Evolutionary conservation across 495 filamentous ascomycete genomes (phyloP), one percentile per base, ranked within the genome.

Genomic region (Aspergillus taichungensis): DNA sequence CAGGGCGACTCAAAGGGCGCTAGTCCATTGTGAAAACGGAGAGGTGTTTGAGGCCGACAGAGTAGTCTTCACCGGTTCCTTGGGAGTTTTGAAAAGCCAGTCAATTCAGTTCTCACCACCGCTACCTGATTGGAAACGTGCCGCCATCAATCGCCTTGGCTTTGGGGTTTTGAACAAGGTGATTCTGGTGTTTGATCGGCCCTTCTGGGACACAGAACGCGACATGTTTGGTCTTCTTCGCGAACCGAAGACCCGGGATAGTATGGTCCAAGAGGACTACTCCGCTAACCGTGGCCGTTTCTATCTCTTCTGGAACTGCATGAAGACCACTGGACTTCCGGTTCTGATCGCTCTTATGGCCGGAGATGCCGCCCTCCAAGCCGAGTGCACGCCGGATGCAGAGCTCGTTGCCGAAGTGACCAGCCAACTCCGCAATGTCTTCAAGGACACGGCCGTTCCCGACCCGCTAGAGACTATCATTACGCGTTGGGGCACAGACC

Each of bases 161-260:
- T 99, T 94, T 60, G 92, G 92, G 1, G 73, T 92, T 35, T 71
- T 99, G 55, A 99, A 99, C 72, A 99, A 99, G 57, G 81, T 96
- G 18, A 79, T 97, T 12, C 67, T 99, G 27, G 87, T 95, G 1
- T 99, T 94, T 63, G 77, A 89, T 27, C 67, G 84, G 62, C 71
- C 86, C 1, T 99, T 99, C 67, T 99, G 92, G 92, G 87, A 96
- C 55, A 72, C 80, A n/a, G 75, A 82, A 44, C 77, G 84, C 41
- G 90, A 99, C 58, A 95, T 99, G 66, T 96, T 97, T 56, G 92
- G 92, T 6, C 77, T 95, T 29, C 72, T 97, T 29, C 79, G 90
- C 24, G 82, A 87, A 49, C 82, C 82, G n/a, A 63, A 69, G 12
- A 50, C 62, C 24, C 56, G 52, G 2, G 66, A 69, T 38, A 83